A percentile compares a stretch with the other conserved stretches of the same genome.
Conservation (phyloP, 305 asterid genomes). For the Fraxinus sp. region DNA sequence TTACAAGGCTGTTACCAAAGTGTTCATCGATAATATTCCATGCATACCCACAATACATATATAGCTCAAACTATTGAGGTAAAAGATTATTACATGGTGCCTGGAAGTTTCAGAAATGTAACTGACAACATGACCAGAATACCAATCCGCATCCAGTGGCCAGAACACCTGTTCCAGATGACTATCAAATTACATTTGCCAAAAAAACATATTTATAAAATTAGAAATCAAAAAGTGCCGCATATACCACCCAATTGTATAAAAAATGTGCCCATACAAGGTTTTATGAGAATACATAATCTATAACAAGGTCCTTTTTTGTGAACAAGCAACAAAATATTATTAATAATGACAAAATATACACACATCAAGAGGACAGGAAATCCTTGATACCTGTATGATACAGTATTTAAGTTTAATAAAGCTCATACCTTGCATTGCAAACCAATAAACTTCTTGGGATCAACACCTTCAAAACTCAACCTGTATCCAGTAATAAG, state of each 20-base stretch:
- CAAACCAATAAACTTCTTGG: constrained; percentile 68
- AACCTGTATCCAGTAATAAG: constrained; percentile 52
- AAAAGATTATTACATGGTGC: constrained; percentile 63
- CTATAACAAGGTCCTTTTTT: background rate
- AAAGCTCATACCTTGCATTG: constrained; percentile 69
- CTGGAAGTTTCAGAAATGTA: constrained; percentile 62
- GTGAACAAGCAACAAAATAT: background rate
- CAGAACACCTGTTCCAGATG: constrained; percentile 68
- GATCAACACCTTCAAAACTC: constrained; percentile 71
- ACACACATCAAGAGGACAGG: background rate
- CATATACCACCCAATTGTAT: background rate
- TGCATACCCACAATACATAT: constrained; percentile 7
- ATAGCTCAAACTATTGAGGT: constrained; percentile 12
- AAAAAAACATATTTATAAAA: constrained; percentile 11
- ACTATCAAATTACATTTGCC: background rate
- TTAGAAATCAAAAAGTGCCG: constrained; percentile 10
- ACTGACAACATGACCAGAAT: constrained; percentile 54
- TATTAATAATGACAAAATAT: constrained; percentile 8
- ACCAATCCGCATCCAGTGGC: constrained; percentile 99
- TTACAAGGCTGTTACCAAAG: constrained; percentile 28
- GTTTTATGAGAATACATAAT: background rate
- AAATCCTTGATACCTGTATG: constrained; percentile 10
- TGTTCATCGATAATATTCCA: background rate
- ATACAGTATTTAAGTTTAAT: constrained; percentile 4
- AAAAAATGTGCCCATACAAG: background rate